phyloP scores from a whole-genome alignment of 305 asterid genomes.

The Solanum aculeatissimum region DNA sequence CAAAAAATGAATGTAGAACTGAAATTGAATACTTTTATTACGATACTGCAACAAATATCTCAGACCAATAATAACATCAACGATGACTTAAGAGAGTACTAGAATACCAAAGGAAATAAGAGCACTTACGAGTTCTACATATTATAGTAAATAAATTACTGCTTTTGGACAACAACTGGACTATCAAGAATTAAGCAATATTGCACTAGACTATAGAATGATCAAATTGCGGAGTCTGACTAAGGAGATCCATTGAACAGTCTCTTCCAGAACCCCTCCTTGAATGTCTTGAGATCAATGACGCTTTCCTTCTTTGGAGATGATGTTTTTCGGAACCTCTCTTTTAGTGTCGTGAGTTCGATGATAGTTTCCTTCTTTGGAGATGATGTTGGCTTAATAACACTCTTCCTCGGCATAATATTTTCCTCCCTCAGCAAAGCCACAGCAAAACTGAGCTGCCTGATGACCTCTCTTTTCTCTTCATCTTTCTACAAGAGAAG shows the following conservation, averaged over 20 bases:
- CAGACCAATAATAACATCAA: not conserved
- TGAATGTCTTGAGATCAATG: constrained; percentile 21
- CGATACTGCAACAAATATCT: not conserved
- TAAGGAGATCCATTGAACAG: constrained; percentile 39
- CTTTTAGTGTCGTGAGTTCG: constrained; percentile 31
- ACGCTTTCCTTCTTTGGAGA: constrained; percentile 30
- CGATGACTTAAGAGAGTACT: not conserved
- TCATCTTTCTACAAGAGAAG: constrained; percentile 63
- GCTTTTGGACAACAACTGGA: not conserved
- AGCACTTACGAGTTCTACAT: not conserved
- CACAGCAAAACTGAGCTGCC: constrained; percentile 69
- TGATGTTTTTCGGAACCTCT: constrained; percentile 29
- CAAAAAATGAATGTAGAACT: not conserved
- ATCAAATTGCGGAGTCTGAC: not conserved
- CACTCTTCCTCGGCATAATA: constrained; percentile 26
- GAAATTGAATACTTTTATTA: not conserved
- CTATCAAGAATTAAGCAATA: not conserved
- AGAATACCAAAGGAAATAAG: not conserved
- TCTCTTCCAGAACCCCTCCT: constrained; percentile 46
- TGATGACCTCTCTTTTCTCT: constrained; percentile 84
- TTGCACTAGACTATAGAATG: constrained; percentile 3
- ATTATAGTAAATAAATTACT: not conserved
- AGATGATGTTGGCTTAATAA: not conserved
- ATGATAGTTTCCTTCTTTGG: constrained; percentile 25
- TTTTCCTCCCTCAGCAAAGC: constrained; percentile 74